Conservation (phyloP, 306 rosid genomes). For the Vigna angularis region DNA sequence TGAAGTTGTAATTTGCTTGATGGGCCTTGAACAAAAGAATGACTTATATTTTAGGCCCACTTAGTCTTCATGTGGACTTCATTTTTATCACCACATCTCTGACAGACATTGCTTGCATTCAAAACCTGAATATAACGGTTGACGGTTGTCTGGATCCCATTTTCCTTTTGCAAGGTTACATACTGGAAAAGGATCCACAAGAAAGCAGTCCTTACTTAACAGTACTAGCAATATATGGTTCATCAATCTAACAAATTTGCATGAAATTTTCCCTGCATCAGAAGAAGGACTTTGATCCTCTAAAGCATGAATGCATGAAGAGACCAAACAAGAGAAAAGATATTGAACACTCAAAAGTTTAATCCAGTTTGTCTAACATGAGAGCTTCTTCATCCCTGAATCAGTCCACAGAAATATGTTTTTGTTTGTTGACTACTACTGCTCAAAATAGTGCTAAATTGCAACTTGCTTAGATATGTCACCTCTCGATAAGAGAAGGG, state of each 20-base stretch:
- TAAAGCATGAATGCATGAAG: not conserved
- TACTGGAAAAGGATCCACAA: slow-evolving; percentile 56
- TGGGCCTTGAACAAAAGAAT: too few species aligned
- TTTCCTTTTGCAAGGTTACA: slow-evolving; percentile 89
- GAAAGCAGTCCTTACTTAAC: slow-evolving; percentile 29
- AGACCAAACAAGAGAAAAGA: not conserved
- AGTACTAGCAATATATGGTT: slow-evolving; percentile 14
- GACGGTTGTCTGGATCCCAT: slow-evolving; percentile 79
- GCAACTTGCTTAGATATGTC: slow-evolving; percentile 19
- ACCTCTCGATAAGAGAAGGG: not conserved
- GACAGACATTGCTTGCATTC: slow-evolving; percentile 89
- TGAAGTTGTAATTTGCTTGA: too few species aligned
- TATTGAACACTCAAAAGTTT: slow-evolving; percentile 17
- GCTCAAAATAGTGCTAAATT: slow-evolving; percentile 17
- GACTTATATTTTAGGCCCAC: too few species aligned
- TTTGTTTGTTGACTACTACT: not conserved
- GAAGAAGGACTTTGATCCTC: not conserved
- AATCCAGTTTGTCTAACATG: slow-evolving; percentile 4
- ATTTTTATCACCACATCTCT: not conserved
- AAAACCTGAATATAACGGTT: slow-evolving; percentile 75
- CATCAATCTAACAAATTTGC: slow-evolving; percentile 25
- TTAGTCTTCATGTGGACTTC: too few species aligned
- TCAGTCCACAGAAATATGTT: not conserved
- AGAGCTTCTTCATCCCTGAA: not conserved
- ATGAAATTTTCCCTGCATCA: not conserved